These are phyloP conservation scores for Alternaria rosae DNA, from an alignment of 2,329 filamentous ascomycete genomes.

Conservation along the genomic window DNA sequence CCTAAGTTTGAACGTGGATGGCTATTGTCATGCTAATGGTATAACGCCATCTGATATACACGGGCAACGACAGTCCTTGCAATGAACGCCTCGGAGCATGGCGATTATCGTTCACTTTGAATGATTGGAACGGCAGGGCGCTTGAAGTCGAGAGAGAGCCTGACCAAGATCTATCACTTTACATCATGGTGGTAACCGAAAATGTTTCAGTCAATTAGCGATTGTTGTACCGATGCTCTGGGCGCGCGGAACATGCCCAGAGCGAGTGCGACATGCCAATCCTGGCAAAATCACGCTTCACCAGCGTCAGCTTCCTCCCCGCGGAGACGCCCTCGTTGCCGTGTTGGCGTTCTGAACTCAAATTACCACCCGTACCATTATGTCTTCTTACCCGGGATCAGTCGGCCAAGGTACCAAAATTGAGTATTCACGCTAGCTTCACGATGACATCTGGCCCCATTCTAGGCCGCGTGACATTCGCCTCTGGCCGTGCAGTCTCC, in stretches of 20 bases:
- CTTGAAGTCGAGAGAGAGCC: neutral
- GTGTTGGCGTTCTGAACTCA: neutral
- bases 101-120: neutral
- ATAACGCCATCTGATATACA: neutral
- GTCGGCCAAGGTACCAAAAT: conserved; percentile 2
- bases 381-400: neutral
- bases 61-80: neutral
- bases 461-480: neutral
- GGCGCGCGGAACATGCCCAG: neutral
- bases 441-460: neutral
- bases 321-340: neutral
- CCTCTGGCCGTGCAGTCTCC: conserved; percentile 1
- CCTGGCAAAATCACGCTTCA: neutral
- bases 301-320: neutral
- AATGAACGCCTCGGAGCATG: neutral
- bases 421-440: neutral
- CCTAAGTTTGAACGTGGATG: neutral
- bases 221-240: neutral
- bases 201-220: neutral
- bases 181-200: conserved; percentile 5
- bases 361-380: neutral
- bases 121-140: neutral
- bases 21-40: neutral
- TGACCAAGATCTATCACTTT: neutral
- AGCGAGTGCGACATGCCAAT: neutral